Percentiles rank a stretch among this genome's conserved stretches.
Conservation (phyloP, 148 eudicot genomes). For the Diospyros kaki region DNA sequence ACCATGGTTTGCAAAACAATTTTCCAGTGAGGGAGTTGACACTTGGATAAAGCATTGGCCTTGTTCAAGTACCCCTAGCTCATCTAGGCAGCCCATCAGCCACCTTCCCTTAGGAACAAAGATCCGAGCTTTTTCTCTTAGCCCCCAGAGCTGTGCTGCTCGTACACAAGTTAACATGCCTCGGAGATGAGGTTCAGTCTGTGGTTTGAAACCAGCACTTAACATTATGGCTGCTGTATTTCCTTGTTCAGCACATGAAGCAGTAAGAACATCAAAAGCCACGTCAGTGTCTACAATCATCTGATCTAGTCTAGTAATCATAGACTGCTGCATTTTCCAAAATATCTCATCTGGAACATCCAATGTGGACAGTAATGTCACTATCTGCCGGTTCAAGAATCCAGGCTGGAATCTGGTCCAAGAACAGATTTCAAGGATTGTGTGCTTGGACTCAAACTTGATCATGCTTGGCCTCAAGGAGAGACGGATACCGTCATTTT, state of each 20-base stretch:
- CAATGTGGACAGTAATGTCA: slow-evolving; percentile 72
- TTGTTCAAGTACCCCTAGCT: slow-evolving; percentile 65
- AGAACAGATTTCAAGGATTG: slow-evolving; percentile 77
- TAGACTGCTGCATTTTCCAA: slow-evolving; percentile 73
- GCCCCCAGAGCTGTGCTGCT: slow-evolving; percentile 76
- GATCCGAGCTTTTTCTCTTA: slow-evolving; percentile 76
- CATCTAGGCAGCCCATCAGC: slow-evolving; percentile 95
- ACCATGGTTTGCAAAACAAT: slow-evolving; percentile 76
- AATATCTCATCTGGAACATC: slow-evolving; percentile 60
- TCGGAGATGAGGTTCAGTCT: slow-evolving; percentile 71
- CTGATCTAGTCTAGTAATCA: slow-evolving; percentile 58
- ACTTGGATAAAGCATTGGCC: slow-evolving; percentile 91
- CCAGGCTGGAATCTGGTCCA: slow-evolving; percentile 95
- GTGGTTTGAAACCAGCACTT: slow-evolving; percentile 80
- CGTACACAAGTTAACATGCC: slow-evolving; percentile 88
- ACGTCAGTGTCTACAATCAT: slow-evolving; percentile 63
- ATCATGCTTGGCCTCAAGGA: slow-evolving; percentile 71
- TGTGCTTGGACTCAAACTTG: slow-evolving; percentile 69
- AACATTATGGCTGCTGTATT: slow-evolving; percentile 89
- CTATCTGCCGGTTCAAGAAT: slow-evolving; percentile 77
- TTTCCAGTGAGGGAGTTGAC: slow-evolving; percentile 64
- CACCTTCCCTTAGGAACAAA: slow-evolving; percentile 79
- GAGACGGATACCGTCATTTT: slow-evolving; percentile 38
- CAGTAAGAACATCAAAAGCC: slow-evolving; percentile 71
- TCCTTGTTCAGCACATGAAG: slow-evolving; percentile 79